phyloP scores from a whole-genome alignment of 2,329 filamentous ascomycete genomes.

The Mycosphaerella sp. region DNA sequence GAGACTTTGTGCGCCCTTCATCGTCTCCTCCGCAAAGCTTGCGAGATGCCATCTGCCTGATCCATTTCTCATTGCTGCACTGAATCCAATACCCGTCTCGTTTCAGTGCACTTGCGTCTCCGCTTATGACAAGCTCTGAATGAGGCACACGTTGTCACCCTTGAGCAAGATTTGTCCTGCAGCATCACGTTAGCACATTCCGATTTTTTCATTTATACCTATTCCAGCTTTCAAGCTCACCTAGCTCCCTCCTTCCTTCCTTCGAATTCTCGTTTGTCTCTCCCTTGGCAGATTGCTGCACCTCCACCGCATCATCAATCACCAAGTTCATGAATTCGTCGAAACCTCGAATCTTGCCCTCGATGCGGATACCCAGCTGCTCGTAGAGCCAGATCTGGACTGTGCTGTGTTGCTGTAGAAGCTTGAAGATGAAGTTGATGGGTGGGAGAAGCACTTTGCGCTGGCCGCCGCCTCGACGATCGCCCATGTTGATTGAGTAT shows the following conservation, averaged over 20 bases:
- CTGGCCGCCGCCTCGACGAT: constrained; percentile 47
- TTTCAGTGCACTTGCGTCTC: not conserved
- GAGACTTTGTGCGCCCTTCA: not conserved
- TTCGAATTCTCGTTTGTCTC: constrained; percentile 20
- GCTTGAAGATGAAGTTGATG: constrained; percentile 90
- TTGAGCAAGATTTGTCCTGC: constrained; percentile 78
- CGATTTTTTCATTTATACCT: not conserved
- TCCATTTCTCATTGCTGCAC: not conserved
- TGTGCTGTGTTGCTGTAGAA: constrained; percentile 73
- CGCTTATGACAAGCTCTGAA: constrained; percentile 42
- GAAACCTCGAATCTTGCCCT: constrained; percentile 94
- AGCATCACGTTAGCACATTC: not conserved
- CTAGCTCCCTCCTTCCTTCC: constrained; percentile 18
- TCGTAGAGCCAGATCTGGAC: constrained; percentile 97
- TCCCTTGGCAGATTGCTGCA: constrained; percentile 46
- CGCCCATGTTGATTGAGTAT: constrained; percentile 46
- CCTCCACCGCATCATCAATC: constrained; percentile 89
- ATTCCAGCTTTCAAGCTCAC: constrained; percentile 3
- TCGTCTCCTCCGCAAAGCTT: not conserved
- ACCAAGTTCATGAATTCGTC: constrained; percentile 99
- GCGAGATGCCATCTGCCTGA: not conserved
- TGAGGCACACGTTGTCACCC: constrained; percentile 80
- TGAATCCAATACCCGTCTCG: not conserved
- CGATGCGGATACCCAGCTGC: constrained; percentile 86
- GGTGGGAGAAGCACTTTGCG: constrained; percentile 65